Base-by-base conservation (phyloP, 2,329 filamentous ascomycete species). In the Chaetomium olivaceum region DNA sequence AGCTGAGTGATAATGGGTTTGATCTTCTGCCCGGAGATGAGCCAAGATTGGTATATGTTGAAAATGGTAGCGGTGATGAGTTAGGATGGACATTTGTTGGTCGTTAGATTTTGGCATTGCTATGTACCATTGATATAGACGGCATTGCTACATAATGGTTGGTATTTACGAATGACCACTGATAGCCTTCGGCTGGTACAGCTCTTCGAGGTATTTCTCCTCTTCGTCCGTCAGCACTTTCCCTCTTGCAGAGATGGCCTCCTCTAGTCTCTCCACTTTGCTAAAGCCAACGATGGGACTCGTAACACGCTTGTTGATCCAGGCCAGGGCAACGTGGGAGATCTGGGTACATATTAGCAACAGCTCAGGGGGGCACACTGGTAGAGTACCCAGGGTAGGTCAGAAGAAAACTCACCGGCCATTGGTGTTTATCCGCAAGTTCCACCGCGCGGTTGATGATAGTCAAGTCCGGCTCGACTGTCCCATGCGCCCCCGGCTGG, bases 211-310 rank as follows among this genome's bases (percentile, higher is more conserved):
- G 70, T 86, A 88, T 62, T 81, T 79, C 68, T 85, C 80, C 72
- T 90, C 87, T 67, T 89, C 85, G 0, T 82, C 79, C 0, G 80
- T 84, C 66, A 91, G 74, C 54, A 79, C 79, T 50, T 83, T 81
- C 2, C 77, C 78, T 5, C 77, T 70, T 0, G 79, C 77, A 2
- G 79, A 77, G 21, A 88, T 78, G 1, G 86, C 85, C 77, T 90
- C 86, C 43, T 88, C 84, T 54, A 91, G 83, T n/a, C 88, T 78
- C 64, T 81, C 79, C 39, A 83, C 78, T 61, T 80, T 89, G 68
- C 80, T 84, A 69, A 90, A 79, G 0, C 89, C 88, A 61, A 89
- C 78, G 65, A 90, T 89, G 1, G 87, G 87, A 69, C 81, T 85
- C 27, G 80, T 76, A 6, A 83, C 81, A 54, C 82, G 78, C 68